Evolutionary conservation across 169 alveolate genomes (phyloP).

Genomic region (Pseudocohnilembus persalinus): DNA sequence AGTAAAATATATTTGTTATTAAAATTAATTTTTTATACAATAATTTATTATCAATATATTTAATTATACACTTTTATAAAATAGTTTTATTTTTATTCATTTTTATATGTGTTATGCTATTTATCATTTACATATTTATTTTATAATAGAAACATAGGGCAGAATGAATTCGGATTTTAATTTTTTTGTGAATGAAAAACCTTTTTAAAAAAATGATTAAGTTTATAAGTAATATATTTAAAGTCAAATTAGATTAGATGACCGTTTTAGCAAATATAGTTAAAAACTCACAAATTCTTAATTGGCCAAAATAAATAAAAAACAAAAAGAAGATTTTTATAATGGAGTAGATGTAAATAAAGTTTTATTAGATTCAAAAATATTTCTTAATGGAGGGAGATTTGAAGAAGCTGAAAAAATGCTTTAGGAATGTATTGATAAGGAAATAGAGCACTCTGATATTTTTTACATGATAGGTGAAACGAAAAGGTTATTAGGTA

Average conservation of each 20-base stretch:
- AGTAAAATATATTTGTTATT: background rate
- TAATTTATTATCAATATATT: too few species aligned
- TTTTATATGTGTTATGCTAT: too few species aligned
- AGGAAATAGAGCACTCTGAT: background rate
- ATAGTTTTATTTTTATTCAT: too few species aligned
- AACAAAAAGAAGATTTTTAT: background rate
- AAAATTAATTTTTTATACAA: too few species aligned
- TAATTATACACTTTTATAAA: too few species aligned
- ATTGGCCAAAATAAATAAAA: background rate
- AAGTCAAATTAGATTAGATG: background rate
- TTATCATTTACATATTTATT: too few species aligned
- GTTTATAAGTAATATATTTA: too few species aligned
- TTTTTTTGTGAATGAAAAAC: background rate
- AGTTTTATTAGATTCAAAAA: background rate
- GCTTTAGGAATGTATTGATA: background rate
- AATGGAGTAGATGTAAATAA: background rate
- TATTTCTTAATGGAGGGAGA: background rate
- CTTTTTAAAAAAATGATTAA: too few species aligned
- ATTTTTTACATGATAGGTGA: background rate
- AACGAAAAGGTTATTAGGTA: background rate
- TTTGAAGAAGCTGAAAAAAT: background rate
- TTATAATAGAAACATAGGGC: background rate
- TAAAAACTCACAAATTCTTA: background rate
- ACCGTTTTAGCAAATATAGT: too few species aligned
- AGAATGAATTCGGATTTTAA: background rate